Evolutionary conservation across 805 yeast species (phyloP).

Genomic region (Wickerhamomyces rabaulensis): DNA sequence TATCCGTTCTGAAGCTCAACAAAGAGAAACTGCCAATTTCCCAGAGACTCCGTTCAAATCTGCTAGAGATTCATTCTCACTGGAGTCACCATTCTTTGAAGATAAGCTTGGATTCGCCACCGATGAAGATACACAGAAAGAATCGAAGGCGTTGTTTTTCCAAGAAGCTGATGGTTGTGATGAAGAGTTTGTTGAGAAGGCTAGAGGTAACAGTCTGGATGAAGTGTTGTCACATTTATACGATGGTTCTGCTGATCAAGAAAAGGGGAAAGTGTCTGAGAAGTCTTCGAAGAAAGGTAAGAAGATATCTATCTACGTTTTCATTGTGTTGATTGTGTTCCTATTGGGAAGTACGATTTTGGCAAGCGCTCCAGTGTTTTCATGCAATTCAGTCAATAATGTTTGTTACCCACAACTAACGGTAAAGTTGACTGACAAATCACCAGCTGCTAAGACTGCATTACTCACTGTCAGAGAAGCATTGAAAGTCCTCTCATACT

Average conservation of each 20-base stretch:
- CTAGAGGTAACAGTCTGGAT: conserved; percentile 3
- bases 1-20: not conserved
- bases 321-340: not conserved
- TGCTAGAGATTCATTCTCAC: conserved; percentile 1
- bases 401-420: conserved; percentile 40
- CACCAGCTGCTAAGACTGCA: conserved; percentile 29
- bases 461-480: conserved; percentile 36
- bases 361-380: conserved; percentile 17
- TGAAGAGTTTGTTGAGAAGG: not conserved
- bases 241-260: not conserved
- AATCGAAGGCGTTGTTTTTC: not conserved
- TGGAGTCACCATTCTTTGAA: not conserved
- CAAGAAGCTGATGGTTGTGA: not conserved
- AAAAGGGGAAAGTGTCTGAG: not conserved
- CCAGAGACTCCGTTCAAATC: conserved; percentile 8
- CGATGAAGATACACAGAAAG: not conserved
- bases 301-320: not conserved
- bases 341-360: not conserved
- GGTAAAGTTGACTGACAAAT: conserved; percentile 33
- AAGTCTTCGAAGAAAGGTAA: not conserved
- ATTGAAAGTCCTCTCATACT: conserved; percentile 37
- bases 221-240: conserved; percentile 1
- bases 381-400: conserved; percentile 28
- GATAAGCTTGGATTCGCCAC: not conserved
- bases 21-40: not conserved